Base-by-base conservation (phyloP, 148 eudicot genomes). In the Nepenthes gracilis region DNA sequence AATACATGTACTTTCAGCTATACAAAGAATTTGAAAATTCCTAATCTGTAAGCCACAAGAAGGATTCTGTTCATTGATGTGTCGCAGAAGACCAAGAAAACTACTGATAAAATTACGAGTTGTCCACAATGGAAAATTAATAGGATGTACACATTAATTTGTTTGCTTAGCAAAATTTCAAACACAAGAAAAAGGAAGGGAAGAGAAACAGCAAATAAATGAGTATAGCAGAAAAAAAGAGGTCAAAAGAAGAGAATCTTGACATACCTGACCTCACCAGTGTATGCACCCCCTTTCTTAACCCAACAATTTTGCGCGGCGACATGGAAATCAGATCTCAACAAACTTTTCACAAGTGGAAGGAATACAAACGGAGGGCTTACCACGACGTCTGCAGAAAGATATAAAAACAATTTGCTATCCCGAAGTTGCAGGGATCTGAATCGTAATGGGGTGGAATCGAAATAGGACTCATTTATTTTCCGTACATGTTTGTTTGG, bases 221-320 rank as follows among this genome's bases (percentile, higher is more conserved):
- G 47, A 58, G 15, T 9, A 58, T n/a, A 37, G 47, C 0, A 35
- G 48, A 1, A 14, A 58, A 43, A 36, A 4, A 6, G 23, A 13
- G 7, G 45, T 58, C 33, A 34, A 55, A 12, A 55, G 33, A 1
- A 33, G 58, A 4, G n/a, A 36, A 13, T 38, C 60, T 14, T 13
- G 12, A 54, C 81, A 61, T 81, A 87, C 95, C 95, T 84, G 62
- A 87, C 80, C 43, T 87, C 90, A 65, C 95, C 95, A n/a, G 95
- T 87, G 74, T 47, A 87, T 5, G 95, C 95, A 64, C 95, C 95
- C 5, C 95, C 95, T 57, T 87, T 87, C 75, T 74, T 81, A 43
- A 87, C 90, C 95, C 95, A 87, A 55, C 90, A 87, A 63, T 87
- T 87, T 62, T 87, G 95, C 12, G 95, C 90, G 33, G 95, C 95